Evolutionary conservation across 2,329 filamentous ascomycete species (phyloP), one percentile per base, ranked within the genome.

Genomic region (Microcyclospora tardicrescens): DNA sequence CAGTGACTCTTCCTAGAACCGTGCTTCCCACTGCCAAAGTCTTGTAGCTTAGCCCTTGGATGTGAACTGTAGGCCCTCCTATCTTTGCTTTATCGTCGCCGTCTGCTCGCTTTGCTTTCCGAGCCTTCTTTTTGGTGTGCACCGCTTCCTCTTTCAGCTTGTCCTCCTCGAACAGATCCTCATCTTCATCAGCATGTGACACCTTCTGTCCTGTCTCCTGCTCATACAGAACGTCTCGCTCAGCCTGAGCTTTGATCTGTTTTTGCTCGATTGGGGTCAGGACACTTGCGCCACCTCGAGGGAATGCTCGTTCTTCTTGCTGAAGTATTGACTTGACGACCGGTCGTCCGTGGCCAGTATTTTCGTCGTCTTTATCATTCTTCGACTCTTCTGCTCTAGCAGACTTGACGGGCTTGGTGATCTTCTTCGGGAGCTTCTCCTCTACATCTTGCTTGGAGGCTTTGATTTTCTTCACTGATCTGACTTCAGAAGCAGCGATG

Each of bases 251-350:
- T 54, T 91, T 81, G 46, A 98, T 96, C 62, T 96, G 85, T 65
- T 94, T 95, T 58, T 93, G 83, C 61, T 98, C 91, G 37, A 98
- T 68, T 14, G 91, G 87, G 2, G 91, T 95, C 57, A 98, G 67
- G 37, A 94, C 72, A 56, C 84, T 93, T 38, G 78, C 89, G 33
- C 91, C 93, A 40, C 91, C 91, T 70, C 91, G 77, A 49, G 91
- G 89, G 54, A 98, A 98, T 33, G 89, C 71, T 28, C 79, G 79
- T 57, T 95, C 91, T 49, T 96, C 91, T 48, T 91, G 81, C 59
- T 67, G 67, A 50, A 77, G 57, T 13, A 75, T 60, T 15, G 68
- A 70, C 34, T 62, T 60, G 41, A 48, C 47, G 19, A 49, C 36
- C 15, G 45, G 55, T 34, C 52, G 56, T 24, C 50, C 49, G 33